Percentiles rank a stretch among this genome's conserved stretches.
Evolutionary conservation across 2,329 filamentous ascomycete genomes (phyloP).

Genomic region (Fulvia fulva): DNA sequence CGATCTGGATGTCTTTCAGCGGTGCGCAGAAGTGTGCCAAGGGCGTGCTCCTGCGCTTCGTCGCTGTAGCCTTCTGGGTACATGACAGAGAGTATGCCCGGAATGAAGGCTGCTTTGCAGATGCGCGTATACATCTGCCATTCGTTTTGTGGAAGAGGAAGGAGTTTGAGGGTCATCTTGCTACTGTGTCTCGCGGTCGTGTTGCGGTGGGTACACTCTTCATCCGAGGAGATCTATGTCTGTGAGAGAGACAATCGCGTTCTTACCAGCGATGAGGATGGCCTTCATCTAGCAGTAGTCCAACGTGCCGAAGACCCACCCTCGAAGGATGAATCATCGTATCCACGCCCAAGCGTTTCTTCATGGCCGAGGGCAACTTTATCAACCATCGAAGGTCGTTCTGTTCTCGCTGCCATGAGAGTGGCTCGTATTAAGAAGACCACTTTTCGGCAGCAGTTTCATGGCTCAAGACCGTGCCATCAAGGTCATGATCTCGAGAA

Average conservation of each 20-base stretch:
- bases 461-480: too few species aligned
- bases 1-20: constrained; percentile 18
- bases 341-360: not conserved
- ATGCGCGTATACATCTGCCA: constrained; percentile 23
- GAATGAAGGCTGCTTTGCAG: constrained; percentile 25
- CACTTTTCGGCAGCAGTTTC: too few species aligned
- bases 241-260: not conserved
- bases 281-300: too few species aligned
- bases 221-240: not conserved
- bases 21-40: constrained; percentile 6
- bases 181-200: not conserved
- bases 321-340: too few species aligned
- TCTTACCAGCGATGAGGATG: not conserved
- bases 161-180: constrained; percentile 29
- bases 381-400: too few species aligned
- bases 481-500: too few species aligned
- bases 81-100: constrained; percentile 29
- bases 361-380: not conserved
- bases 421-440: too few species aligned
- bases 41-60: constrained; percentile 10
- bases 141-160: constrained; percentile 25
- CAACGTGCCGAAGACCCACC: too few species aligned
- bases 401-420: too few species aligned
- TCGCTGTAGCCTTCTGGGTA: constrained; percentile 28
- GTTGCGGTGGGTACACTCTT: not conserved